phyloP scores from a whole-genome alignment of 2,329 filamentous ascomycete genomes.

The Thelonectria olida region DNA sequence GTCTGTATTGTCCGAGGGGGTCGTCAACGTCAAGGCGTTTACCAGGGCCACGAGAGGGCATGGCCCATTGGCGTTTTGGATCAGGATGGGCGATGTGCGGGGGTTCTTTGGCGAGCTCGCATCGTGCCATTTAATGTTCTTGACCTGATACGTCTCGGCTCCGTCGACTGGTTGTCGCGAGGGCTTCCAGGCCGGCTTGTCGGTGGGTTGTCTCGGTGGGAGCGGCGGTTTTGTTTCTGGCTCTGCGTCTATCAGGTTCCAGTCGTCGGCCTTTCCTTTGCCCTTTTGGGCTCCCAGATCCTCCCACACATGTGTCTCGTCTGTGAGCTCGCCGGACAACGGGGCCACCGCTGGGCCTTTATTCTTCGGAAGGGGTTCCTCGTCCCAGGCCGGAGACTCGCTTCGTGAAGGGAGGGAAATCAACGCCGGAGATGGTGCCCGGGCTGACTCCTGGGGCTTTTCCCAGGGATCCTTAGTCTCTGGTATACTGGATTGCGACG shows the following conservation, averaged over 20 bases:
- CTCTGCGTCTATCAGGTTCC: slow-evolving; percentile 62
- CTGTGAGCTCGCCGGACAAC: slow-evolving; percentile 47
- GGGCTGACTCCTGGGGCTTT: slow-evolving; percentile 38
- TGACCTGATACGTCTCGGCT: slow-evolving; percentile 89
- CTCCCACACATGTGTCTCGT: slow-evolving; percentile 61
- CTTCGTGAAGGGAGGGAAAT: slow-evolving; percentile 50
- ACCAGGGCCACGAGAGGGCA: slow-evolving; percentile 93
- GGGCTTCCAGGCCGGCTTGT: slow-evolving; percentile 47
- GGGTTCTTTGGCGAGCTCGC: slow-evolving; percentile 65
- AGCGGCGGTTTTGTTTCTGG: slow-evolving; percentile 44
- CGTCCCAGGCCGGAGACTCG: slow-evolving; percentile 52
- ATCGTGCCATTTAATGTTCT: slow-evolving; percentile 89
- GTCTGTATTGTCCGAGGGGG: slow-evolving; percentile 67
- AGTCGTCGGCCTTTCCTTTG: slow-evolving; percentile 57
- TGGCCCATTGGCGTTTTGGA: slow-evolving; percentile 94
- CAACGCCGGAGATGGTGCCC: slow-evolving; percentile 44
- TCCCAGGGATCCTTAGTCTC: slow-evolving; percentile 38
- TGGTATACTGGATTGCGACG: neutral
- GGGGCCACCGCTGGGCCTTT: slow-evolving; percentile 36
- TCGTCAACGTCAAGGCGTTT: slow-evolving; percentile 88
- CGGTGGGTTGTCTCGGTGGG: slow-evolving; percentile 47
- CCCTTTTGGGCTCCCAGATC: slow-evolving; percentile 54
- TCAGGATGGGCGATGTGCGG: slow-evolving; percentile 83
- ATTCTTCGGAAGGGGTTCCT: slow-evolving; percentile 43
- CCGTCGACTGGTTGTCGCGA: slow-evolving; percentile 55